Evolutionary conservation across 1,139 yeast genomes (phyloP), one percentile per base, ranked within the genome.

Genomic region (Kodamaea ohmeri): DNA sequence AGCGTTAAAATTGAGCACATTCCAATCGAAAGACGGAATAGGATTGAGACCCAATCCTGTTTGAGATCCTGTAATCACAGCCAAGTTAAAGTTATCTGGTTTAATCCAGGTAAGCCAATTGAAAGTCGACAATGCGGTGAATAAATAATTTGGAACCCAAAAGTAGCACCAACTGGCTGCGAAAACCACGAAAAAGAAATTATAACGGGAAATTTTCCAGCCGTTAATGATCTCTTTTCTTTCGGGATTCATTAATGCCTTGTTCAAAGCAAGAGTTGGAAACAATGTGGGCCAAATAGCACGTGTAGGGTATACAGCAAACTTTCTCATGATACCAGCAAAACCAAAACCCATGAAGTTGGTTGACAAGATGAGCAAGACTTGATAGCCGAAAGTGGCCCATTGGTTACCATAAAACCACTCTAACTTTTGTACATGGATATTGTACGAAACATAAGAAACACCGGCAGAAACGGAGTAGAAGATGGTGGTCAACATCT

Each of bases 271-370:
- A n/a, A 52, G 34, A 0, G 49, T 46, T 2, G 56, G 56, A 20
- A 52, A 42, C n/a, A 51, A 20, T 2, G 47, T 44, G 12, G 54
- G 56, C 56, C 55, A 50, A 19, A 50, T 38, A 5, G 51, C 39
- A 15, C 34, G 37, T 2, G 40, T 30, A 2, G 53, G 53, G 28
- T 50, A 52, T 2, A 52, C 46, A 4, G 45, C 49, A 38, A 52
- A 51, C 34, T 41, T 50, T 26, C 56, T 43, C 44, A 52, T 40
- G 21, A 53, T 41, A 18, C 57, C 58, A 0, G 56, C 57, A 25
- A 53, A 47, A 0, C 57, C 58, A 32, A 53, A 51, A 13, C 58
- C 58, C 49, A 54, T 43, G 34, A 52, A 53, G 37, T 49, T 43
- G 14, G 55, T 48, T 24, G 43, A 34, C 21, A 52, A 39, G 12